Percentiles rank a stretch among this genome's conserved stretches.
Evolutionary conservation across 495 filamentous ascomycete species (phyloP).

Genomic region (Apiosordaria backusii): DNA sequence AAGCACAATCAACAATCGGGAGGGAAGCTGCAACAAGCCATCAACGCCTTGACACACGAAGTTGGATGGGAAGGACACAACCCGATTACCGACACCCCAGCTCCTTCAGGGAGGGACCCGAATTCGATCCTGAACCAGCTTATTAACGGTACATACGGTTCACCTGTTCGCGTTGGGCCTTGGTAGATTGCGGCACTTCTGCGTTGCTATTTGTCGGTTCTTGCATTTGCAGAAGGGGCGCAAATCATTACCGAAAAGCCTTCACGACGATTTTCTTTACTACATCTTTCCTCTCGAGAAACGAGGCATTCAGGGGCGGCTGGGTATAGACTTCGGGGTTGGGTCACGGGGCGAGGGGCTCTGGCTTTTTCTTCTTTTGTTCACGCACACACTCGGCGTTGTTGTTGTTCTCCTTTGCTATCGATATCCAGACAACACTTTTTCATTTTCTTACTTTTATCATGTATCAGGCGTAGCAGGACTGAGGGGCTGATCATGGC

Average conservation of each 20-base stretch:
- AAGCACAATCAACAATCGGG: slow-evolving; percentile 87
- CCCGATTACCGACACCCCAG: slow-evolving; percentile 34
- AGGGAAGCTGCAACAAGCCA: slow-evolving; percentile 76
- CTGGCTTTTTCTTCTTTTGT: slow-evolving; percentile 3
- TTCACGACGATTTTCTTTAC: slow-evolving; percentile 2
- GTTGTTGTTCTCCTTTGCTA: not conserved
- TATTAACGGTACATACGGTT: slow-evolving; percentile 71
- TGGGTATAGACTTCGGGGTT: slow-evolving; percentile 22
- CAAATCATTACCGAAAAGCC: not conserved
- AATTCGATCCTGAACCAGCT: slow-evolving; percentile 75
- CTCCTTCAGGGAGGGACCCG: slow-evolving; percentile 48
- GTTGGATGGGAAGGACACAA: slow-evolving; percentile 72
- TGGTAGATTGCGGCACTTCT: slow-evolving; percentile 46
- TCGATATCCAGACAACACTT: not conserved
- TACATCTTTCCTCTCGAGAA: slow-evolving; percentile 6
- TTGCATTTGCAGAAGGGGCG: not conserved
- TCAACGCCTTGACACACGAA: slow-evolving; percentile 68
- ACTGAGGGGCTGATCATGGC: not conserved
- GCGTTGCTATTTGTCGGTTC: not conserved
- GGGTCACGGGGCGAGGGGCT: not conserved
- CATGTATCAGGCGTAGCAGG: not conserved
- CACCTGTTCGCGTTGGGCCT: slow-evolving; percentile 70
- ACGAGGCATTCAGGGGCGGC: slow-evolving; percentile 6
- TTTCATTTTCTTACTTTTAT: not conserved
- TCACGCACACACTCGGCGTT: not conserved